Conservation (phyloP, 805 yeast species). For the Scheffersomyces lignosus region DNA sequence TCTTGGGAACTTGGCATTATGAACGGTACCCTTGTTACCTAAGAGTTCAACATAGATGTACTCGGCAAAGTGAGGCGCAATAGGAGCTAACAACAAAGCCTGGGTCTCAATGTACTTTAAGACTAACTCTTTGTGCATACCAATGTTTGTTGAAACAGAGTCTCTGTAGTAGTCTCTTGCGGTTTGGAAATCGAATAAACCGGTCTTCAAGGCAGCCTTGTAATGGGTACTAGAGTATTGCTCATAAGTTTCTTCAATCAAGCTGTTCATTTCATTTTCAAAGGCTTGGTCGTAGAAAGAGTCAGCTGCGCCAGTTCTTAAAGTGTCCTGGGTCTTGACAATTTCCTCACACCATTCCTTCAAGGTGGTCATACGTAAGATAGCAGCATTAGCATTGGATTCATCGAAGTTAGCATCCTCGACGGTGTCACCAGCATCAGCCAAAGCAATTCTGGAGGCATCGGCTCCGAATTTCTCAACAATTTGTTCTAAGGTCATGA, state of each 20-base stretch:
- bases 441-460: conserved; percentile 94
- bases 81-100: conserved; percentile 80
- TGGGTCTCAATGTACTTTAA: conserved; percentile 83
- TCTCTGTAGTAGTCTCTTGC: conserved; percentile 97
- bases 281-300: conserved; percentile 83
- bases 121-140: conserved; percentile 84
- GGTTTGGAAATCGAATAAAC: conserved; percentile 91
- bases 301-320: conserved; percentile 51
- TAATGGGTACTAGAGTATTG: conserved; percentile 73
- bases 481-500: conserved; percentile 83
- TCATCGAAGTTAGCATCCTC: conserved; percentile 99
- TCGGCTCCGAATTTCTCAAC: conserved; percentile 94
- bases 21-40: conserved; percentile 64
- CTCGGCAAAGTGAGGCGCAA: conserved; percentile 96
- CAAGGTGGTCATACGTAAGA: conserved; percentile 84
- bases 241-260: conserved; percentile 71
- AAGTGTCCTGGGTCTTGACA: conserved; percentile 47
- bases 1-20: conserved; percentile 78
- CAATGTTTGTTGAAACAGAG: conserved; percentile 48
- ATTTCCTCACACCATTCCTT: conserved; percentile 95
- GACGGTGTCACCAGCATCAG: conserved; percentile 96
- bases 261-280: conserved; percentile 87
- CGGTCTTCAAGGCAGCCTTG: conserved; percentile 86
- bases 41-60: conserved; percentile 83
- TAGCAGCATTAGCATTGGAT: conserved; percentile 94